Percentiles rank a stretch among this genome's conserved stretches.
Evolutionary conservation across 306 rosid genomes (phyloP).

Genomic region (Comarum palustre): DNA sequence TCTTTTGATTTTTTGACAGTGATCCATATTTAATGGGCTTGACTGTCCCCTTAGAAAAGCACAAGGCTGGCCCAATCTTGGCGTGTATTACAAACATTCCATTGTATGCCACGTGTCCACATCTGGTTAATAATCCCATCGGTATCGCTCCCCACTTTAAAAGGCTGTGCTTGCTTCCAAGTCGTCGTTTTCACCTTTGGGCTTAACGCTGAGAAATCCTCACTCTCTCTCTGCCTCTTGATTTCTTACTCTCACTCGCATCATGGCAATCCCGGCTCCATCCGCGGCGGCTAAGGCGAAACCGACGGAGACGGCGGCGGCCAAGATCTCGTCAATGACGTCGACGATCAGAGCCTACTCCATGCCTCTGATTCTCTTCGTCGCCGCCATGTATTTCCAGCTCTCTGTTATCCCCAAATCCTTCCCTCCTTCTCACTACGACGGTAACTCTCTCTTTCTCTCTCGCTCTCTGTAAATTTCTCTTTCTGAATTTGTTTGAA

Average conservation of each 20-base stretch:
- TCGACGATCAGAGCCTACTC: conserved; percentile 63
- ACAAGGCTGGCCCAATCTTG: not conserved
- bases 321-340: conserved; percentile 36
- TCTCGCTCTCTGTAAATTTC: not conserved
- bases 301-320: conserved; percentile 7
- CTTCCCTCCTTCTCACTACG: conserved; percentile 79
- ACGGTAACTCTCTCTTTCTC: conserved; percentile 38
- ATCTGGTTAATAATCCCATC: not conserved
- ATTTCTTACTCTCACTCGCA: not conserved
- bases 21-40: not conserved
- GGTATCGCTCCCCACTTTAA: not conserved
- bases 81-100: conserved; percentile 15
- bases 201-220: not conserved
- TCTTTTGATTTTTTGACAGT: no score
- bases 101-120: no score
- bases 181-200: conserved; percentile 4
- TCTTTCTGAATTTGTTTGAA: not conserved
- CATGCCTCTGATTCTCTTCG: conserved; percentile 62
- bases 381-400: conserved; percentile 65
- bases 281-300: conserved; percentile 11
- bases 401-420: conserved; percentile 72
- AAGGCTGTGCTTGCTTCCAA: not conserved
- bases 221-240: not conserved
- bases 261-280: conserved; percentile 42
- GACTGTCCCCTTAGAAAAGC: not conserved